Percentiles rank a stretch among this genome's conserved stretches.
Evolutionary conservation across 148 eudicot genomes (phyloP).

Genomic region (Euryodendron excelsum): DNA sequence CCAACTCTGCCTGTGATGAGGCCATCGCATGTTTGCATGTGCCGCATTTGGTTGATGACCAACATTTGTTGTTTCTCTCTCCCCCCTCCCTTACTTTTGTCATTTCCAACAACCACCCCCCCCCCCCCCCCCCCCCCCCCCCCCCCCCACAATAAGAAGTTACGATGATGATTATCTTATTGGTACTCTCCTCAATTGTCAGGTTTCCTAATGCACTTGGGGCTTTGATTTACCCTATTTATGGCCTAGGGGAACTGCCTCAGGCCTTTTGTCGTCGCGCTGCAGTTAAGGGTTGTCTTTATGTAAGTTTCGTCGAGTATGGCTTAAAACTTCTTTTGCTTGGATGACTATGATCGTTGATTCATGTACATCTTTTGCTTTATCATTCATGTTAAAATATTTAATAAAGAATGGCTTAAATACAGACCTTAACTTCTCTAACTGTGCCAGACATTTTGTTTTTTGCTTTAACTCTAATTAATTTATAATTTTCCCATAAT

Average conservation of each 20-base stretch:
- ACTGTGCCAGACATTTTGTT: background rate
- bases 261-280: constrained; percentile 98
- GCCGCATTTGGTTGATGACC: background rate
- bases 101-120: too few relatives aligned
- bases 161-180: background rate
- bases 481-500: too few relatives aligned
- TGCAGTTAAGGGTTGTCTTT: constrained; percentile 93
- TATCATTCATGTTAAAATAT: background rate
- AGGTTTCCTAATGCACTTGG: constrained; percentile 86
- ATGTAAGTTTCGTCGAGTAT: constrained; percentile 53
- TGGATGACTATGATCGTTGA: too few relatives aligned
- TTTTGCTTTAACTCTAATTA: background rate
- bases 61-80: constrained; percentile 5
- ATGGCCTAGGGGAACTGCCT: constrained; percentile 93
- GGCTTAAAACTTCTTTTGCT: background rate
- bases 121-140: too few relatives aligned
- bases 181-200: constrained; percentile 11
- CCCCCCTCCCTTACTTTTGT: background rate
- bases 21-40: background rate
- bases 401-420: background rate
- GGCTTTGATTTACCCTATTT: constrained; percentile 86
- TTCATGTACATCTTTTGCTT: background rate
- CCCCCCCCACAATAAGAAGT: too few relatives aligned
- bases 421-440: background rate
- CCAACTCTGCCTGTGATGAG: background rate